Percentiles rank a stretch among this genome's conserved stretches.
phyloP scores from a whole-genome alignment of 2,329 filamentous ascomycete genomes.

The Tolypocladium amazonense region DNA sequence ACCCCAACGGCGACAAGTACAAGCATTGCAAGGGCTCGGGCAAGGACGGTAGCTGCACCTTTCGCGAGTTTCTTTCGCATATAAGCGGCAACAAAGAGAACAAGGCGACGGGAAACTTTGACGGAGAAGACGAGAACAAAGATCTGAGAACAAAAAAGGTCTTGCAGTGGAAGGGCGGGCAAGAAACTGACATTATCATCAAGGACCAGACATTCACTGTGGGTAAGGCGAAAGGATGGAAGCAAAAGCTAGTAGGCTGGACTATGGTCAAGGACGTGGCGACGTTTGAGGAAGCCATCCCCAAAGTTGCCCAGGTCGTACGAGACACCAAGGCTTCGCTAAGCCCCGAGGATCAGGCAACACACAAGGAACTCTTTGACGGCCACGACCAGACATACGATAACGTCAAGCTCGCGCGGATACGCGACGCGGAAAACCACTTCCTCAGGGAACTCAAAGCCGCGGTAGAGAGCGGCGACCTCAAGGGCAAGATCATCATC shows the following conservation, averaged over 20 bases:
- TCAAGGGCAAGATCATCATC: neutral
- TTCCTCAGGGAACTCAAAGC: neutral
- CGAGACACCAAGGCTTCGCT: neutral
- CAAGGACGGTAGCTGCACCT: neutral
- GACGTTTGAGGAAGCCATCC: neutral
- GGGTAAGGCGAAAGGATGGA: neutral
- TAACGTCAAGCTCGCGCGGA: neutral
- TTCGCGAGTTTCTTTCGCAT: neutral
- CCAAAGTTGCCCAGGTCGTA: neutral
- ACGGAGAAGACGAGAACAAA: neutral
- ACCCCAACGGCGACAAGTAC: neutral
- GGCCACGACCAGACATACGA: neutral
- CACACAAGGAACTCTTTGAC: neutral
- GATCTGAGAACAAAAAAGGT: neutral
- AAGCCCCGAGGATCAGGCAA: neutral
- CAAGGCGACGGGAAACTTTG: neutral
- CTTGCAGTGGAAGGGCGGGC: neutral
- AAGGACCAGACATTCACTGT: neutral
- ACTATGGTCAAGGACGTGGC: neutral
- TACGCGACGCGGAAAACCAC: neutral
- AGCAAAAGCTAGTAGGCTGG: neutral
- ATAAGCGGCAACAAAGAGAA: neutral
- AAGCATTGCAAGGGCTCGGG: neutral
- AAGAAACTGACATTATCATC: neutral
- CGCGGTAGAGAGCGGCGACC: neutral